A percentile compares a stretch with the other conserved stretches of the same genome.
phyloP scores from a whole-genome alignment of 306 rosid genomes.

The Prunus salicina region DNA sequence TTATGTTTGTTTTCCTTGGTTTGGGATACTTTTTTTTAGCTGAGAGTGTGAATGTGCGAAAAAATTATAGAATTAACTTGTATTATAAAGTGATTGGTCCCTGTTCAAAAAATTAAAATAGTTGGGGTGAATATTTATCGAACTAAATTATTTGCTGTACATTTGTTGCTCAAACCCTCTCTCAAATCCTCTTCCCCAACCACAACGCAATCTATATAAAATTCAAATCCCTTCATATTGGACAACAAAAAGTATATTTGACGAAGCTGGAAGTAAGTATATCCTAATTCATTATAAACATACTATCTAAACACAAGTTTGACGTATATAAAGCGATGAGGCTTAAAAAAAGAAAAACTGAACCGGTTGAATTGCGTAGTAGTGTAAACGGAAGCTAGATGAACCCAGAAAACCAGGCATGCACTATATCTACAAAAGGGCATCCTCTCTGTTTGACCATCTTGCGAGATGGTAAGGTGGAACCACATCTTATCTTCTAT shows the following conservation, averaged over 20 bases:
- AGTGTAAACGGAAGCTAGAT: slow-evolving; percentile 5
- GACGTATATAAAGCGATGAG: background rate
- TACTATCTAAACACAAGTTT: background rate
- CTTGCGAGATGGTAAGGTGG: slow-evolving; percentile 48
- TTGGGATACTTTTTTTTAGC: slow-evolving; percentile 1
- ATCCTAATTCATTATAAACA: too few relatives aligned
- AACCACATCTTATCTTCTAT: slow-evolving; percentile 68
- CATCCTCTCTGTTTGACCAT: slow-evolving; percentile 46
- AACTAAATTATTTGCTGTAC: too few relatives aligned
- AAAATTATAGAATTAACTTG: background rate
- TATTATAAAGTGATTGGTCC: background rate
- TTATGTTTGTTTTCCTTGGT: slow-evolving; percentile 12
- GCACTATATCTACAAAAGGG: slow-evolving; percentile 64
- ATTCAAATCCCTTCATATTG: too few relatives aligned
- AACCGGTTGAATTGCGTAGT: background rate
- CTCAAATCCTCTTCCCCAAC: too few relatives aligned
- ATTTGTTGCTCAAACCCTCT: too few relatives aligned
- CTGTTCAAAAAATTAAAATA: too few relatives aligned
- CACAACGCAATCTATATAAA: too few relatives aligned
- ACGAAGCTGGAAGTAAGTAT: too few relatives aligned
- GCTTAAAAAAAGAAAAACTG: background rate
- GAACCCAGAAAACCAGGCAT: slow-evolving; percentile 20
- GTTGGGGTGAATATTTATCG: background rate
- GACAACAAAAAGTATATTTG: too few relatives aligned
- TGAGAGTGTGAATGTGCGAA: slow-evolving; percentile 3